These are phyloP conservation scores for Cercospora sesami DNA, from an alignment of 2,329 filamentous ascomycete genomes.

Conservation along the genomic window DNA sequence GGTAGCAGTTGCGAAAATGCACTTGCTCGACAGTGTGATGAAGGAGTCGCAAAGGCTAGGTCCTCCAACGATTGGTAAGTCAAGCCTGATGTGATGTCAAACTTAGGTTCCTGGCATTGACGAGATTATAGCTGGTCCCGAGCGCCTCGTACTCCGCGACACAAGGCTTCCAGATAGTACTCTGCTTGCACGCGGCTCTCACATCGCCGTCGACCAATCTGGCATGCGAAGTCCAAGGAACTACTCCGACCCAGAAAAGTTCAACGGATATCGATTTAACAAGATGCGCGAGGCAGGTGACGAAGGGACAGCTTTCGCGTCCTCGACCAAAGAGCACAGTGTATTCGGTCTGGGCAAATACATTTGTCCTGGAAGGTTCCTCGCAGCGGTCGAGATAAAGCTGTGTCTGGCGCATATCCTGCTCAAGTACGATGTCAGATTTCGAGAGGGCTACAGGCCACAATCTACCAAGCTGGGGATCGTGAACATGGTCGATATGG, in stretches of 20 bases:
- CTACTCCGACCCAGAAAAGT: conserved; percentile 26
- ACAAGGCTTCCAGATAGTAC: conserved; percentile 33
- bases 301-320: conserved; percentile 15
- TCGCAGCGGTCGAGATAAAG: conserved; percentile 40
- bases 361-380: conserved; percentile 41
- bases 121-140: conserved; percentile 24
- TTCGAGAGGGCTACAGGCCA: background rate
- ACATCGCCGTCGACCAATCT: conserved; percentile 16
- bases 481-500: conserved; percentile 6
- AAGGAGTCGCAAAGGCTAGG: conserved; percentile 26
- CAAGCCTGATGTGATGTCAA: background rate
- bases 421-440: conserved; percentile 37
- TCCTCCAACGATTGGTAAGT: conserved; percentile 14
- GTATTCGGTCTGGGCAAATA: conserved; percentile 38
- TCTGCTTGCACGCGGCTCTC: conserved; percentile 27
- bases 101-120: background rate
- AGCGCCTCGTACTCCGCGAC: conserved; percentile 25
- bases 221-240: conserved; percentile 16
- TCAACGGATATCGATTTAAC: conserved; percentile 27
- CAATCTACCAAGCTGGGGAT: background rate
- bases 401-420: conserved; percentile 36
- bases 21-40: conserved; percentile 36
- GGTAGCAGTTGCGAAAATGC: conserved; percentile 33
- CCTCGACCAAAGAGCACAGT: conserved; percentile 27
- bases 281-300: conserved; percentile 26